Evolutionary conservation across 139 green algal genomes (phyloP).

Genomic region (Auxenochlorella pyrenoidosa): DNA sequence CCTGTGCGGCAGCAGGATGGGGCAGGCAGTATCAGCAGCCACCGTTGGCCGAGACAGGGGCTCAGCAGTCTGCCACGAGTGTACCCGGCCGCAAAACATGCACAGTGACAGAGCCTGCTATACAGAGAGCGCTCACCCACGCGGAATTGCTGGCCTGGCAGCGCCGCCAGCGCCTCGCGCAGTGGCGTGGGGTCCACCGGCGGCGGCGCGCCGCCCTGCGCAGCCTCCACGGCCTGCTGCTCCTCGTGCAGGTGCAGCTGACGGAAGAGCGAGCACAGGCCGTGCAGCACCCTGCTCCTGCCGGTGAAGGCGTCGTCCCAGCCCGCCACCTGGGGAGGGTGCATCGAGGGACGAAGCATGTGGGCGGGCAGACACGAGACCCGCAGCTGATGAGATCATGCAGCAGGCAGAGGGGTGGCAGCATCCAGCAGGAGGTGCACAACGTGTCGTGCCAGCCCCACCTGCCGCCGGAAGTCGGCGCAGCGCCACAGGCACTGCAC

Average conservation of each 20-base stretch:
- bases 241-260: no score
- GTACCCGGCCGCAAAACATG: no score
- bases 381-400: constrained; percentile 95
- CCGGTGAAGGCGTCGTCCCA: background rate
- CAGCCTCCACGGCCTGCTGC: constrained; percentile 16
- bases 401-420: constrained; percentile 67
- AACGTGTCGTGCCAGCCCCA: background rate
- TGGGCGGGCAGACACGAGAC: no score
- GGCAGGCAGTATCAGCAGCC: no score
- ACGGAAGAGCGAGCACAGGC: constrained; percentile 58
- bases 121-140: no score
- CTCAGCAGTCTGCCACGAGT: no score
- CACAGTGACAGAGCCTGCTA: no score
- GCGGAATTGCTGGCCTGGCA: constrained; percentile 22
- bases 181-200: constrained; percentile 67
- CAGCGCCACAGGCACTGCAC: constrained; percentile 63
- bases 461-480: constrained; percentile 10
- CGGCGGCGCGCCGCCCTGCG: background rate
- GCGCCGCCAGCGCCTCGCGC: constrained; percentile 68
- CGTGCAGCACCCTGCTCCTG: constrained; percentile 56
- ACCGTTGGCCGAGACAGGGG: no score
- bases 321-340: background rate
- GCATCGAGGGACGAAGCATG: no score
- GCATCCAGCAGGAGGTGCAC: constrained; percentile 21
- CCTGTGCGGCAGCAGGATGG: no score